Evolutionary conservation across 202 grass and related monocot species (phyloP).

Genomic region (Bolboschoenoplectus hybrid): DNA sequence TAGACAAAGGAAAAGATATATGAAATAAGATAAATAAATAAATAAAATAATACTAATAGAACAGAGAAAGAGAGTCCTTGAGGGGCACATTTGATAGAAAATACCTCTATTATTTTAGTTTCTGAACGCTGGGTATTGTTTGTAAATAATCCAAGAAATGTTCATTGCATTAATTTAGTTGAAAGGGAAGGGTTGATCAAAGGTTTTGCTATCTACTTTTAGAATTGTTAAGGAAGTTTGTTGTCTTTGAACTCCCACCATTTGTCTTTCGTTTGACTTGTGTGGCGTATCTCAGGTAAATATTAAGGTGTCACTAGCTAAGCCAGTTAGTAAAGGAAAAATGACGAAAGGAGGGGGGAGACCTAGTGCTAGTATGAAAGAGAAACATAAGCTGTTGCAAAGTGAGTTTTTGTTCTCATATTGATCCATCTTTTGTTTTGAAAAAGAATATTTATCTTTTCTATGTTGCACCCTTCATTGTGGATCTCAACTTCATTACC

Average conservation of each 20-base stretch:
- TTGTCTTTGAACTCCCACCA: slow-evolving; percentile 24
- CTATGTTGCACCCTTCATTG: slow-evolving; percentile 14
- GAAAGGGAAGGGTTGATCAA: slow-evolving; percentile 15
- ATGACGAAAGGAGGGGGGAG: slow-evolving; percentile 52
- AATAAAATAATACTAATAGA: neutral
- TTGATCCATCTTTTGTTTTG: neutral
- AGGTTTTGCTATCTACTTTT: neutral
- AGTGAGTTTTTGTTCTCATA: slow-evolving; percentile 53
- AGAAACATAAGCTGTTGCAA: slow-evolving; percentile 42
- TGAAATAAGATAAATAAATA: neutral
- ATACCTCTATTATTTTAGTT: neutral
- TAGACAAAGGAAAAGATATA: neutral
- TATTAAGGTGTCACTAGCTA: slow-evolving; percentile 72
- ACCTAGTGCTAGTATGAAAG: slow-evolving; percentile 44
- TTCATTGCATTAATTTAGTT: neutral
- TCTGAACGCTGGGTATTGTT: neutral
- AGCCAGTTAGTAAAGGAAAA: slow-evolving; percentile 52
- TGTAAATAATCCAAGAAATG: neutral
- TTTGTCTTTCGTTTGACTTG: slow-evolving; percentile 31
- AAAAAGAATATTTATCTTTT: slow-evolving; percentile 33
- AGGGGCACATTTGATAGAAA: neutral
- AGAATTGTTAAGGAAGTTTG: slow-evolving; percentile 8
- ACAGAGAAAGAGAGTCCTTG: neutral
- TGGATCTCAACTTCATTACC: slow-evolving; percentile 30
- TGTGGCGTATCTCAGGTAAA: slow-evolving; percentile 55